Conservation (phyloP, 108 stramenopile genomes). For the Pseudonitzschia pungens region DNA sequence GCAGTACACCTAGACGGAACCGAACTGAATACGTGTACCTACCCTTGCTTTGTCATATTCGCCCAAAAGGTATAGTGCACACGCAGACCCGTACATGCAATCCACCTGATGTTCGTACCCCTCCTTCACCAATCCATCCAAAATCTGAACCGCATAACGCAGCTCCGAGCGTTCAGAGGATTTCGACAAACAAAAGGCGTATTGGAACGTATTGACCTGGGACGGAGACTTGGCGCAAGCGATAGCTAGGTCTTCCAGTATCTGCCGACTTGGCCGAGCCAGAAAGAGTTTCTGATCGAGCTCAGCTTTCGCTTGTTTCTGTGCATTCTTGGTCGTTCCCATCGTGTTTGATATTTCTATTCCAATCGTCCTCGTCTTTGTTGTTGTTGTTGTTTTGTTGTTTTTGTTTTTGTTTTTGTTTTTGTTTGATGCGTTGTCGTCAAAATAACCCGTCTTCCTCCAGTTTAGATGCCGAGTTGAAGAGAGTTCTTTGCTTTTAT, state of each 20-base stretch:
- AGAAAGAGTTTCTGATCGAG: constrained; percentile 73
- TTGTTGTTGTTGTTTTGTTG: neutral
- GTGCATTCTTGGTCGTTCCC: constrained; percentile 69
- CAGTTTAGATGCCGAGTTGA: neutral
- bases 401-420: neutral
- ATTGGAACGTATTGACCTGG: constrained; percentile 80
- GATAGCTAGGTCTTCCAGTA: constrained; percentile 80
- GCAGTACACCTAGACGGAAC: neutral
- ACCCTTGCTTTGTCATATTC: constrained; percentile 65
- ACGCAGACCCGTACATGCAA: constrained; percentile 80
- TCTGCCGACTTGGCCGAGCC: constrained; percentile 54
- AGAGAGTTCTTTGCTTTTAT: neutral
- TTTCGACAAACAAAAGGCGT: constrained; percentile 81
- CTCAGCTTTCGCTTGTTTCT: constrained; percentile 49
- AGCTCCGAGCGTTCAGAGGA: constrained; percentile 57
- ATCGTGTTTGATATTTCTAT: constrained; percentile 33
- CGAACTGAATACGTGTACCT: constrained; percentile 20
- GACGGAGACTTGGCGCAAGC: constrained; percentile 59
- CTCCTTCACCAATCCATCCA: constrained; percentile 75
- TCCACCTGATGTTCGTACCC: constrained; percentile 83
- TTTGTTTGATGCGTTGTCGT: no score
- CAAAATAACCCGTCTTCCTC: no score
- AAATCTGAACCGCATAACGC: constrained; percentile 68
- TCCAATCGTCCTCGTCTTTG: neutral
- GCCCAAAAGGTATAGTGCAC: constrained; percentile 76